Percentiles rank a stretch among this genome's conserved stretches.
Evolutionary conservation across 2,329 filamentous ascomycete genomes (phyloP).

Genomic region (Colletotrichum graminicola): DNA sequence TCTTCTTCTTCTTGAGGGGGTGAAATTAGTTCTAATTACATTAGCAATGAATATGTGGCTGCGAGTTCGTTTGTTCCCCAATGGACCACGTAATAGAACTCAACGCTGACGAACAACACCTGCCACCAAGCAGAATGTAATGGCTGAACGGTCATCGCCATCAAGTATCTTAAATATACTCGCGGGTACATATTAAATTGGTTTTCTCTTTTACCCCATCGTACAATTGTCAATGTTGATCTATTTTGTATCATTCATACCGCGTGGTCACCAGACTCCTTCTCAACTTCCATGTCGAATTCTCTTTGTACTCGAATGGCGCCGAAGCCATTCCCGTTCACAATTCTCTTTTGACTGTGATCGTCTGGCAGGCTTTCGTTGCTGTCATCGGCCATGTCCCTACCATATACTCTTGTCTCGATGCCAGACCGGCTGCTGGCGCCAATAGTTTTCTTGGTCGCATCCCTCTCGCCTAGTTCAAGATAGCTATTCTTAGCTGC

Average conservation of each 20-base stretch:
- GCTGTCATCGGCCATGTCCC: slow-evolving; percentile 28
- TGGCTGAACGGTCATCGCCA: neutral
- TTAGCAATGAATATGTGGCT: neutral
- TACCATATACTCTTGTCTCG: slow-evolving; percentile 36
- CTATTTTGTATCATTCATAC: neutral
- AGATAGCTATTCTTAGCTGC: slow-evolving; percentile 35
- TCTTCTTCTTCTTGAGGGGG: too few relatives aligned
- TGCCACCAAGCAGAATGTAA: neutral
- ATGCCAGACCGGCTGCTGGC: slow-evolving; percentile 24
- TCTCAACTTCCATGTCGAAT: slow-evolving; percentile 35
- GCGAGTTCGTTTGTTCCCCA: neutral
- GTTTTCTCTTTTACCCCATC: neutral
- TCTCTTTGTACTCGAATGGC: slow-evolving; percentile 32
- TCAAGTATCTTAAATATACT: neutral
- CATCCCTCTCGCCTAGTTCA: slow-evolving; percentile 35
- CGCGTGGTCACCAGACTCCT: slow-evolving; percentile 11
- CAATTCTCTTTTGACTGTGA: slow-evolving; percentile 33
- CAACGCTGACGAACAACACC: too few relatives aligned
- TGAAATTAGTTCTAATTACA: neutral
- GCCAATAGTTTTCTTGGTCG: slow-evolving; percentile 9
- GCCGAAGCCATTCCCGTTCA: slow-evolving; percentile 22
- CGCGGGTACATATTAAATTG: neutral
- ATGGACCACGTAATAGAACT: neutral
- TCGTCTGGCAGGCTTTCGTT: slow-evolving; percentile 35
- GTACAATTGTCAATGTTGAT: neutral